Percentiles rank a stretch among this genome's conserved stretches.
Conservation (phyloP, 2,329 filamentous ascomycete genomes). For the Colletotrichum magnum region DNA sequence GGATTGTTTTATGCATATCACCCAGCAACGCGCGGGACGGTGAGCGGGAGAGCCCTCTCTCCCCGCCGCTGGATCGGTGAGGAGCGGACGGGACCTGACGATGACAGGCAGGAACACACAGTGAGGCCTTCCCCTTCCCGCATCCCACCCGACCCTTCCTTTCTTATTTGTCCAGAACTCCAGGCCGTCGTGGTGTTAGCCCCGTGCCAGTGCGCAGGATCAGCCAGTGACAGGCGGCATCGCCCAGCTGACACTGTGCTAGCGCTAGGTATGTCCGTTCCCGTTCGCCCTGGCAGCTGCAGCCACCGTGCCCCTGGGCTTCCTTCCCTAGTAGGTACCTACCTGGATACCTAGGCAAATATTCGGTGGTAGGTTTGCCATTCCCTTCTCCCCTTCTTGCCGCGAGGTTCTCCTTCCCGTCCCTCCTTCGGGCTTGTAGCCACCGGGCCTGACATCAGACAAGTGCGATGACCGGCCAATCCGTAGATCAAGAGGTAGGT, state of each 20-base stretch:
- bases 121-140: too few species aligned
- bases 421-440: conserved; percentile 25
- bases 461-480: conserved; percentile 4
- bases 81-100: background rate
- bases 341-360: too few species aligned
- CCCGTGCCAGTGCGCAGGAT: conserved; percentile 7
- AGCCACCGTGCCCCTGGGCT: conserved; percentile 15
- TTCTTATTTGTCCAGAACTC: conserved; percentile 6
- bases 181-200: conserved; percentile 5
- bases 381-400: background rate
- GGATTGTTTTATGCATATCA: conserved; percentile 34
- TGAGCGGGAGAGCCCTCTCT: conserved; percentile 8
- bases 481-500: background rate
- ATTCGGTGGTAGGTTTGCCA: too few species aligned
- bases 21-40: conserved; percentile 33
- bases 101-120: too few species aligned
- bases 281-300: conserved; percentile 1
- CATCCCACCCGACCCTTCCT: background rate
- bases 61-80: conserved; percentile 10
- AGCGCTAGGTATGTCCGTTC: conserved; percentile 18
- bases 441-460: background rate
- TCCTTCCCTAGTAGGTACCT: too few species aligned
- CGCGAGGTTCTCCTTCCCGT: conserved; percentile 19
- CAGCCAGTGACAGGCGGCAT: conserved; percentile 23
- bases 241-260: conserved; percentile 30